Base-by-base conservation (phyloP, 768 basidiomycete genomes). In the Serpula lacrymans region DNA sequence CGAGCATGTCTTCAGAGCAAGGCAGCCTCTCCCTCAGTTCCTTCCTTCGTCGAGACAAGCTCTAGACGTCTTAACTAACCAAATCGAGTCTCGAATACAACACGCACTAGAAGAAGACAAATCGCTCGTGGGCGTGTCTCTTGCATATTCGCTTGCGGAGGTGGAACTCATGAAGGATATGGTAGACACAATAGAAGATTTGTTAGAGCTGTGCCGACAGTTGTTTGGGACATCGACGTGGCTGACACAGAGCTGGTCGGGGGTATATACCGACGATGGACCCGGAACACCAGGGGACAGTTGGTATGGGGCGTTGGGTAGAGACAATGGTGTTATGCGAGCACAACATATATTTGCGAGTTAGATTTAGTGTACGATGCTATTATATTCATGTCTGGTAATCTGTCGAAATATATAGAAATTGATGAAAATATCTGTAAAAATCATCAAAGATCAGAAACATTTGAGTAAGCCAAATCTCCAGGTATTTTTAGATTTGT, bases 21-120 rank as follows among this genome's bases (percentile, higher is more conserved):
- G 68, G 21, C 70, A 71, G 42, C 67, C 71, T 10, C 58, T 76
- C 13, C 74, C 74, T 1, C 74, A 75, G 41, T 75, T 73, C 43
- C 59, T 76, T 6, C 75, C 74, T 3, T 75, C 71, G 4, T 54
- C 67, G 5, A 57, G 68, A 7, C 59, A 65, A 45, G 72, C 74
- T 18, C 51, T 68, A n/a, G 45, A 49, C 8, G 50, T 42, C 8
- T 61, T 76, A 2, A 60, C 64, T 37, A 46, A 41, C 5, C 54
- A 58, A 25, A 57, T 73, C 17, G 59, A 65, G 22, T 53, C 60
- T 9, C 60, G 58, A 17, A 59, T 74, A 22, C 49, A 43, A 17
- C 21, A 37, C 12, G 55, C 58, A 11, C 50, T 52, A 7, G 48
- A 55, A 32, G 55, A 55, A 16, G 50, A 63, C 36, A 47, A 47